Base-by-base conservation (phyloP, 2,329 filamentous ascomycete species). In the Clonostachys rosea region DNA sequence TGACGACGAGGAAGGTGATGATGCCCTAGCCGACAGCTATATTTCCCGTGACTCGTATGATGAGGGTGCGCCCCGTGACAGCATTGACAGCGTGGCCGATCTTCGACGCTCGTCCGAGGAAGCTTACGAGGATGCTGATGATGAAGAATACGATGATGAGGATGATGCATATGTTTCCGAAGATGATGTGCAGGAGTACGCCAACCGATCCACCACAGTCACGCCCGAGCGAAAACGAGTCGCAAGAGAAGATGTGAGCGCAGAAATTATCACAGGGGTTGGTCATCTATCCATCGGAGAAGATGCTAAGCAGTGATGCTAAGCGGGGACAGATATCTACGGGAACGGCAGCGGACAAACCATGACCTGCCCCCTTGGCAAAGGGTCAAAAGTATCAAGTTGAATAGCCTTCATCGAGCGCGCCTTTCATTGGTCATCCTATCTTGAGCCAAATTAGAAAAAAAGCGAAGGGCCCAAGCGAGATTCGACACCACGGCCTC, bases 231-330 rank as follows among this genome's bases (percentile, higher is more conserved):
- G 43, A 44, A 50, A 36, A 43, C 36, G 36, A 39, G 45, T 54
- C 40, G 45, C 65, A 20, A 60, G 69, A 6, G 63, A 71, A 50
- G 81, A 84, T 53, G 47, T 72, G 11, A 66, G 70, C 46, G 81
- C 78, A 3, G 79, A 84, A 60, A 54, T 81, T 30, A 83, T 84
- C 46, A 83, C 79, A 16, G 81, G 81, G 47, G 62, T 84, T 64
- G 72, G 74, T 63, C 69, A 78, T 50, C 60, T 84, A 45, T 67
- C 69, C 45, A 52, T 79, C 35, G 71, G 75, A 49, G 69, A 69
- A 55, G 65, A 63, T 45, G 53, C 50, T 44, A 56, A 56, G 49
- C 58, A 57, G 50, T 50, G 54, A 56, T 56, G 60, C 62, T 65
- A 65, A 55, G 42, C 42, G 42, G 33, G 42, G 35, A n/a, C 13